phyloP scores from a whole-genome alignment of 2,329 filamentous ascomycete species.

The Coniella lustricola region DNA sequence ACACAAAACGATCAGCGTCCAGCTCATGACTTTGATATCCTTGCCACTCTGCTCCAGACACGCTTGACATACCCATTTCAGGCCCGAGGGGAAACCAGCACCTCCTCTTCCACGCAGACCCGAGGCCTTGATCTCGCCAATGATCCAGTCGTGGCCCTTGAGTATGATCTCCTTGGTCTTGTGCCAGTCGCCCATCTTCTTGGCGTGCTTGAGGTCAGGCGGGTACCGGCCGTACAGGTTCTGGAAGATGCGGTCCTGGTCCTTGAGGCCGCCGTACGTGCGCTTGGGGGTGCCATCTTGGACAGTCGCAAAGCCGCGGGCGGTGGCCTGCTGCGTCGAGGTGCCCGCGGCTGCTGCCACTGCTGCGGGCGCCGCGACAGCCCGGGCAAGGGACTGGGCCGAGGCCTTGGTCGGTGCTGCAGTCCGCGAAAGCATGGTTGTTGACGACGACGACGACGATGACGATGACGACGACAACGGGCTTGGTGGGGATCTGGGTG shows the following conservation, averaged over 20 bases:
- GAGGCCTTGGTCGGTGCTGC: constrained; percentile 33
- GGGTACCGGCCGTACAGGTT: constrained; percentile 95
- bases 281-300: constrained; percentile 65
- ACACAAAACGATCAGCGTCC: constrained; percentile 17
- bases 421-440: constrained; percentile 38
- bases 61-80: constrained; percentile 82
- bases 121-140: constrained; percentile 93
- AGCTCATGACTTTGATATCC: background rate
- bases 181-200: constrained; percentile 99
- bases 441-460: no score
- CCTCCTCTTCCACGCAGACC: constrained; percentile 92
- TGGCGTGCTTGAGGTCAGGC: constrained; percentile 83
- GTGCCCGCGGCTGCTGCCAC: constrained; percentile 29
- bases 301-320: constrained; percentile 73
- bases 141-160: constrained; percentile 99
- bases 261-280: constrained; percentile 78
- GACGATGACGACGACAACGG: no score
- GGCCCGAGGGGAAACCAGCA: constrained; percentile 92
- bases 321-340: constrained; percentile 38
- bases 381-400: constrained; percentile 32
- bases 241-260: constrained; percentile 98
- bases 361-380: constrained; percentile 30
- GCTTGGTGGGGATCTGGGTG: constrained; percentile 30
- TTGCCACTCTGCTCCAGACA: no score
- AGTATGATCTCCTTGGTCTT: constrained; percentile 97